phyloP scores from a whole-genome alignment of 805 yeast genomes.

The Starmerella floris region DNA sequence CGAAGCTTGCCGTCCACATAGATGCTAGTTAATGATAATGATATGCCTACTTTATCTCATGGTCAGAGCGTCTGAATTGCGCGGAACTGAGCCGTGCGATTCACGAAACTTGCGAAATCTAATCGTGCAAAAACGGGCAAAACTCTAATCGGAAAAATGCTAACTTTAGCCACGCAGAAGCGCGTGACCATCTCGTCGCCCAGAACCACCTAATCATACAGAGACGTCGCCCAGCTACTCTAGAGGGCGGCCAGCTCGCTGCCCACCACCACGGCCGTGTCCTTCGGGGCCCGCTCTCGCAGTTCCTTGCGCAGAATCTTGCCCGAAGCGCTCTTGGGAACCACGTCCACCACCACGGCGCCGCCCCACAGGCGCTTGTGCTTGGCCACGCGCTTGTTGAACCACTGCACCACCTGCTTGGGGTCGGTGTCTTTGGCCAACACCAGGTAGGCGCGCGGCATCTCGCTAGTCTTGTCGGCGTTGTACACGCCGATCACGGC shows the following conservation, averaged over 20 bases:
- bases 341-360: conserved; percentile 57
- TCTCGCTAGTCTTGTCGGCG: conserved; percentile 69
- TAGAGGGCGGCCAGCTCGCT: background rate
- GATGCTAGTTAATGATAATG: too few species aligned
- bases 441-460: conserved; percentile 31
- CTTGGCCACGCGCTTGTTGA: conserved; percentile 27
- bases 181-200: too few species aligned
- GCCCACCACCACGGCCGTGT: conserved; percentile 7
- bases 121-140: too few species aligned
- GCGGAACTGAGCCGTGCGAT: too few species aligned
- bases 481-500: conserved; percentile 70
- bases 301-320: conserved; percentile 85
- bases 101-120: too few species aligned
- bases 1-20: too few species aligned
- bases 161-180: too few species aligned
- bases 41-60: too few species aligned
- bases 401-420: conserved; percentile 24
- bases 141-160: too few species aligned
- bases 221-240: too few species aligned
- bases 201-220: too few species aligned
- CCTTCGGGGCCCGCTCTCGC: conserved; percentile 38
- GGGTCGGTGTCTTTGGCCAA: conserved; percentile 20
- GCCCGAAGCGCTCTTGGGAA: conserved; percentile 92
- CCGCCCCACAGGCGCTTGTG: conserved; percentile 33
- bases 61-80: too few species aligned